Evolutionary conservation across 1,139 yeast genomes (phyloP), one percentile per base, ranked within the genome.

Genomic region (Saccharomyces pastorianus): DNA sequence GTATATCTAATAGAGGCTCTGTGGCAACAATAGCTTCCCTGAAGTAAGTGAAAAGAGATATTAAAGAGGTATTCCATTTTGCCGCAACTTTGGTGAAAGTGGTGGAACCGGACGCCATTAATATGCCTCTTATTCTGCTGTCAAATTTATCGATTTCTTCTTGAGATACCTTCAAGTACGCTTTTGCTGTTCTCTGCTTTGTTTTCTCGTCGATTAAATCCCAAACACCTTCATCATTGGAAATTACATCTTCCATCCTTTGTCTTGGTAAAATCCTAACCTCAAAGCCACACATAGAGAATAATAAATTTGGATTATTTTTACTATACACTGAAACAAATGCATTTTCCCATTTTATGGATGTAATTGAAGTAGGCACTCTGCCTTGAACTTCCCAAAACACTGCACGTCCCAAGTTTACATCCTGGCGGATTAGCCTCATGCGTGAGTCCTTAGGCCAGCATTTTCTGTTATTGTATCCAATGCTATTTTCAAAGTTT

Each of bases 361-460:
- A 73, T 0, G 91, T 82, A 11, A 93, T 68, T 0, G 96, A 84
- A 5, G 78, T 68, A 0, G 99, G 98, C 31, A 95, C 71, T 44
- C 98, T 78, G 29, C 85, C 83, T 47, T 84, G 77, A 47, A 95
- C 74, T 68, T 93, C 97, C 96, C 97, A 90, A 68, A 87, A 89
- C 0, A 84, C 86, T 1, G 99, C 97, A 55, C 95, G 77, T 0
- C 98, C 99, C 2, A 93, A 76, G 61, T 90, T 88, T 3, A 93
- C 98, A 72, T 95, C 99, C 58, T 84, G 86, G 50, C 97, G 78
- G 83, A 91, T 85, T 51, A 93, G 73, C 61, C 91, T 81, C 99
- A 95, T 93, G 58, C 98, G 78, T 17, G 84, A 75, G 67, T 93
- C 99, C 51, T 88, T 76, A 3, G 99, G 97, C 99, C 99, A 95